Base-by-base conservation (phyloP, 371 early-diverging fungal species). In the Circinella umbellata region DNA sequence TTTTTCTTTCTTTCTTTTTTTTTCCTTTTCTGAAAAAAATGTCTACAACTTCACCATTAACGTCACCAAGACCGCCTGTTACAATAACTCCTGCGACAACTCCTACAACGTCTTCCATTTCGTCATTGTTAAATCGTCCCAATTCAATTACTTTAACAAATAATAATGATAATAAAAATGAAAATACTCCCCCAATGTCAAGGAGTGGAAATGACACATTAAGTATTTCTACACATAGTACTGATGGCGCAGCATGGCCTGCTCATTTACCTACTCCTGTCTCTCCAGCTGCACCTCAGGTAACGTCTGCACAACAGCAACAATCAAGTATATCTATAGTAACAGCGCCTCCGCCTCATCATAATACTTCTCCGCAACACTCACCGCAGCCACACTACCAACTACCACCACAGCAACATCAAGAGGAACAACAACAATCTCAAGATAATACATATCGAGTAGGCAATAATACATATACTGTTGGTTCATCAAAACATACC, bases 211-310 rank as follows among this genome's bases (percentile, higher is more conserved):
- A 63, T 39, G 63, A 42, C 47, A 37, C 8, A 47, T 15, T 51
- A n/a, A 51, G 51, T n/a, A 51, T 63, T 35, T 63, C 63, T 18
- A 42, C 63, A 9, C 63, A 17, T n/a, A 39, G 13, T 1, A 47
- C 42, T 20, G 46, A 35, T 4, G 63, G 13, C 4, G 47, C 37
- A 63, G 38, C 35, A 38, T 42, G 39, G 27, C 63, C 49, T 38
- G 48, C 51, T 20, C 57, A 66, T 66, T 57, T 66, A 57, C 66
- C 66, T 10, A 66, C 66, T 3, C 66, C 66, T 9, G 66, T 66
- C 15, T 53, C 48, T 17, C 66, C 66, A n/a, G 66, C 66, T 4
- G 57, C 66, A 57, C 53, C 55, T 20, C 51, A 66, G n/a, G 66
- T 18, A 49, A 35, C 65, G 34, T 49, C 65, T 27, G 3, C 42